Evolutionary conservation across 2,329 filamentous ascomycete genomes (phyloP).

Genomic region (Bimuria novae-zelandiae): DNA sequence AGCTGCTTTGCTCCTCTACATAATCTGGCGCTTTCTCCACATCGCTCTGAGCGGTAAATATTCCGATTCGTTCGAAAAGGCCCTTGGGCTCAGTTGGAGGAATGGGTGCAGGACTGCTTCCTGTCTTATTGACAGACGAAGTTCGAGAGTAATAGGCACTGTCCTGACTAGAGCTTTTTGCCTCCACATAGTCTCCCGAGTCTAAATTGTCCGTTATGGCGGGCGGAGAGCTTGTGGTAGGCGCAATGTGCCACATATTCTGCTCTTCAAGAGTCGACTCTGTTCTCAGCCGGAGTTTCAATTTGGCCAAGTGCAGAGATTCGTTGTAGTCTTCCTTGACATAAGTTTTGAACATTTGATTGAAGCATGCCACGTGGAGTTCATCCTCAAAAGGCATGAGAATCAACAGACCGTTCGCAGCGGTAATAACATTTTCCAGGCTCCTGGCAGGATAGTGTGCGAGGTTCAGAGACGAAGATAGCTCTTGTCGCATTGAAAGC

Average conservation of each 20-base stretch:
- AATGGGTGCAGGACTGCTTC: neutral
- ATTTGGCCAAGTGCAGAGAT: neutral
- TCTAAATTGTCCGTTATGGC: neutral
- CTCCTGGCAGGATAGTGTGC: neutral
- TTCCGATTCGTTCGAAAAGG: neutral
- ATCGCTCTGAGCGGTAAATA: neutral
- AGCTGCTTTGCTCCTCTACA: too few species aligned
- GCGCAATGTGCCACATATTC: neutral
- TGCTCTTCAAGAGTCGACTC: neutral
- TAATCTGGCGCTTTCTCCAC: neutral
- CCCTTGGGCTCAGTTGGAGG: neutral
- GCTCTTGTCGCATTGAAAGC: neutral
- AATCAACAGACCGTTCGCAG: neutral
- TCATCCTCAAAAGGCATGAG: neutral
- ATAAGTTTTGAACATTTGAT: neutral
- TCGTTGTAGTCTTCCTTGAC: neutral
- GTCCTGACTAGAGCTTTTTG: neutral
- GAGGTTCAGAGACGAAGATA: neutral
- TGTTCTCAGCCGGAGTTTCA: neutral
- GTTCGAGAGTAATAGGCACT: neutral
- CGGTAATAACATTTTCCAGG: neutral
- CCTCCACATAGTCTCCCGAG: neutral
- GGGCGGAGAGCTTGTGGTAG: neutral
- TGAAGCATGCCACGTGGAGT: neutral
- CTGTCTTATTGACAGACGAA: neutral